Base-by-base conservation (phyloP, 2,329 filamentous ascomycete genomes). In the Didymella pomorum region DNA sequence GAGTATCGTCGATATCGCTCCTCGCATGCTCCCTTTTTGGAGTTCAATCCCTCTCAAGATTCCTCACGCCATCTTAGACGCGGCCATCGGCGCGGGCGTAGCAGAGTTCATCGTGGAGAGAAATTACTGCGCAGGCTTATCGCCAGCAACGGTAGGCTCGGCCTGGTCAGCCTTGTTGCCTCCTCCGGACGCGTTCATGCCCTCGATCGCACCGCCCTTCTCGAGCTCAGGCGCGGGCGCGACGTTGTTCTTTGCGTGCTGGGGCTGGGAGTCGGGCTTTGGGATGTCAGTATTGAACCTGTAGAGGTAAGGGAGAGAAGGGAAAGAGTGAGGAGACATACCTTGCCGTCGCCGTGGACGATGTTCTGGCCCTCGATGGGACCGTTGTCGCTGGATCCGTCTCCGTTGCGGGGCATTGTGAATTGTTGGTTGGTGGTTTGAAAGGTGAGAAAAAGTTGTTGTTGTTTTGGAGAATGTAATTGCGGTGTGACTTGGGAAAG, bases 341-440 rank as follows among this genome's bases (percentile, higher is more conserved):
- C 76, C 63, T 78, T 73, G 54, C 71, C 73, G 44, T 61, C 70
- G 52, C 78, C 77, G 58, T 79, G 77, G 42, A 76, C 63, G 39
- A 78, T 66, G 63, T 73, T 75, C 45, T 76, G 64, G 50, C 71
- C 76, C 56, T 79, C 76, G 42, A 75, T 71, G 58, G 75, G 70
- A 14, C 71, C 77, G 66, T 78, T 79, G 71, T 79, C 72, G 21
- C 71, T 66, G 53, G 72, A 73, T 63, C 76, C 76, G 64, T 77
- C 75, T 63, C 76, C 76, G 64, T 78, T 71, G 62, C 76, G 77
- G 67, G 78, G 77, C 78, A 79, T 79, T 29, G 4, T 31, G 33
- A 42, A 9, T 42, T 12, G 0, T 58, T 52, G n/a, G 37, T n/a
- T 31, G 25, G 11, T 3, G 3, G 21, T 2, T 42, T 16, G 12